These are phyloP conservation scores for Lepidium africanum DNA, from an alignment of 345 rosid species.

Conservation along the genomic window DNA sequence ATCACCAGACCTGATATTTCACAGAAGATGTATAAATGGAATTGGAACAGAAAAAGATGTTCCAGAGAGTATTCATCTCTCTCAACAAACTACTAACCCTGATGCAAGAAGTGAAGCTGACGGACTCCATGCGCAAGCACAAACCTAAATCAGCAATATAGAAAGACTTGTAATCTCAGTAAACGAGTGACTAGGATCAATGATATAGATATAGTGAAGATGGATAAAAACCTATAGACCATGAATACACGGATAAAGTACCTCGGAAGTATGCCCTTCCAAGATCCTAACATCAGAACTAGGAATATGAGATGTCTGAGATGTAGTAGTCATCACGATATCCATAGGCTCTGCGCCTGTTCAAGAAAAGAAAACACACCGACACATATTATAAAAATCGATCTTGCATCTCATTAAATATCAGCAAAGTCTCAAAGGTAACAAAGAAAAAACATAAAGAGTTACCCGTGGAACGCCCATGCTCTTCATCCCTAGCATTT, in stretches of 20 bases:
- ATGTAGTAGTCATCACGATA: conserved; percentile 37
- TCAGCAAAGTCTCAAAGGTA: neutral
- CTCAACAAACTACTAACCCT: conserved; percentile 50
- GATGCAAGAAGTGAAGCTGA: conserved; percentile 98
- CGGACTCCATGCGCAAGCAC: conserved; percentile 99
- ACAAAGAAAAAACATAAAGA: neutral
- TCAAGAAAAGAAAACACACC: neutral
- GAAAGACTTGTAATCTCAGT: neutral
- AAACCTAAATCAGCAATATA: conserved; percentile 48
- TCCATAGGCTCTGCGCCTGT: conserved; percentile 83
- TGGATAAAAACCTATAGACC: neutral
- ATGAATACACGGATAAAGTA: conserved; percentile 25
- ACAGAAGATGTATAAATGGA: neutral
- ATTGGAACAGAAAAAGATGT: neutral
- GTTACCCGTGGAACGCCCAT: conserved; percentile 51
- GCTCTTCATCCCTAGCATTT: conserved; percentile 41
- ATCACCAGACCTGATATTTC: conserved; percentile 75
- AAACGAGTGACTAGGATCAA: neutral
- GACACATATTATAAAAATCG: neutral
- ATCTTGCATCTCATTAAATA: neutral
- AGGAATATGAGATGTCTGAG: conserved; percentile 66
- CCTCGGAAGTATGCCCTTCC: conserved; percentile 99
- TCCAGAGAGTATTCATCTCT: neutral
- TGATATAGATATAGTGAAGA: neutral
- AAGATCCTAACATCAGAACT: conserved; percentile 81